A percentile compares a stretch with the other conserved stretches of the same genome.
These are phyloP conservation scores for Pseudocercospora ulei DNA, from an alignment of 2,329 filamentous ascomycete species.

Conservation along the genomic window DNA sequence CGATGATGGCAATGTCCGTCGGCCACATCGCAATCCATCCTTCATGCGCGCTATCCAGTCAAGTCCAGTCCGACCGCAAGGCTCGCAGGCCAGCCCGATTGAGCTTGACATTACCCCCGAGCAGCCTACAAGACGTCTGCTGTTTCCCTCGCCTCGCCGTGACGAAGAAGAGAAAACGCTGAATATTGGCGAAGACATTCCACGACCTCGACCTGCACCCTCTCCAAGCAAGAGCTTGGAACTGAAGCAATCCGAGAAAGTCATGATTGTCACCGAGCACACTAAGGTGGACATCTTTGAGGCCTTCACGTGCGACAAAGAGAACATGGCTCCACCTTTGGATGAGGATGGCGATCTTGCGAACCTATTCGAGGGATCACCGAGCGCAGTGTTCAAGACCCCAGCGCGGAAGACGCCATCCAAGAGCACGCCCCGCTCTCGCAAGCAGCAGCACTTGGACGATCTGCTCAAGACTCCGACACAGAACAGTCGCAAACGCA, in stretches of 20 bases:
- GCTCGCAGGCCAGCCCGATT: slow-evolving; percentile 41
- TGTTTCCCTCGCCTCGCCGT: slow-evolving; percentile 69
- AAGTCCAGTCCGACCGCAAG: slow-evolving; percentile 48
- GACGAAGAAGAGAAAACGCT: slow-evolving; percentile 54
- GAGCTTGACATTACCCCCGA: slow-evolving; percentile 47
- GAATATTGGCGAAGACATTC: slow-evolving; percentile 37
- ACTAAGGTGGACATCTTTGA: slow-evolving; percentile 29
- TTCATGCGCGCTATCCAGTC: slow-evolving; percentile 51
- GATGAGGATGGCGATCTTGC: slow-evolving; percentile 47
- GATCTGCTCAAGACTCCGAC: slow-evolving; percentile 42
- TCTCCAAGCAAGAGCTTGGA: slow-evolving; percentile 8
- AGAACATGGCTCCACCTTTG: slow-evolving; percentile 44
- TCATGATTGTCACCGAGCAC: slow-evolving; percentile 13
- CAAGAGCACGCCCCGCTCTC: slow-evolving; percentile 44
- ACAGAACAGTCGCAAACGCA: slow-evolving; percentile 34
- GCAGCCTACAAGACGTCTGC: slow-evolving; percentile 56
- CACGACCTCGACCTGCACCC: slow-evolving; percentile 14
- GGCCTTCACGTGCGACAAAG: slow-evolving; percentile 46
- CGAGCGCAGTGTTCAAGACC: slow-evolving; percentile 48
- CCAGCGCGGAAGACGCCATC: slow-evolving; percentile 50
- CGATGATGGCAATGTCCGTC: slow-evolving; percentile 28
- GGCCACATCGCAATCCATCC: slow-evolving; percentile 31
- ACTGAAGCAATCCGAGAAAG: slow-evolving; percentile 15
- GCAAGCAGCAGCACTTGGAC: slow-evolving; percentile 27
- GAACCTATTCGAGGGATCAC: slow-evolving; percentile 57